A percentile compares a stretch with the other conserved stretches of the same genome.
These are phyloP conservation scores for Penicillium simplicissimum DNA, from an alignment of 495 filamentous ascomycete genomes.

Conservation along the genomic window DNA sequence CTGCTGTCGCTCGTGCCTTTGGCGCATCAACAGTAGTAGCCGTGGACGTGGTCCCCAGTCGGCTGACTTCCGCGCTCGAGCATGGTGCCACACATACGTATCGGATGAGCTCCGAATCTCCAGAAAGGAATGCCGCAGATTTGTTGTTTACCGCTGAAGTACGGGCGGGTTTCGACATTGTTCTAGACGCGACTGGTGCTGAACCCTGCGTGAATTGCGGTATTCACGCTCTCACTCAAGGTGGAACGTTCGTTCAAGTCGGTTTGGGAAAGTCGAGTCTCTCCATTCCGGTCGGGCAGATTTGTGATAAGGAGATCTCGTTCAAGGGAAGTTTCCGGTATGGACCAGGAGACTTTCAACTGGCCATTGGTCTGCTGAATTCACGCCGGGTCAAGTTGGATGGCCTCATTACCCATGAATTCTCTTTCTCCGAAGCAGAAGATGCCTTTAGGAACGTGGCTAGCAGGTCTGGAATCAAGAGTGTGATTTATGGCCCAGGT, in stretches of 20 bases:
- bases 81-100: conserved; percentile 70
- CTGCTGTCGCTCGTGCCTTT: conserved; percentile 70
- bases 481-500: background rate
- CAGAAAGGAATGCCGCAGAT: conserved; percentile 56
- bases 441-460: conserved; percentile 56
- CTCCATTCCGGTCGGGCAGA: conserved; percentile 78
- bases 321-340: conserved; percentile 82
- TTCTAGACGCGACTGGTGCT: conserved; percentile 86
- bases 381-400: conserved; percentile 69
- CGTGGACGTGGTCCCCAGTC: conserved; percentile 72
- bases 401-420: conserved; percentile 67
- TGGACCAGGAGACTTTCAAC: conserved; percentile 71
- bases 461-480: background rate
- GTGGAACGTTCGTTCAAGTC: conserved; percentile 83
- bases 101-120: conserved; percentile 21
- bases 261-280: conserved; percentile 78
- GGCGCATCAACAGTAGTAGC: conserved; percentile 72
- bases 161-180: conserved; percentile 56
- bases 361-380: conserved; percentile 71
- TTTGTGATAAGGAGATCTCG: conserved; percentile 81
- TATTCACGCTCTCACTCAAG: conserved; percentile 66
- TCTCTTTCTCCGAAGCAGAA: conserved; percentile 73
- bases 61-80: conserved; percentile 67
- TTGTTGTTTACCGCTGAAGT: conserved; percentile 47
- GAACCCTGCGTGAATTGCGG: conserved; percentile 72